A percentile compares a stretch with the other conserved stretches of the same genome.
These are phyloP conservation scores for Pleurotus giganteus DNA, from an alignment of 768 basidiomycete species.

Conservation along the genomic window DNA sequence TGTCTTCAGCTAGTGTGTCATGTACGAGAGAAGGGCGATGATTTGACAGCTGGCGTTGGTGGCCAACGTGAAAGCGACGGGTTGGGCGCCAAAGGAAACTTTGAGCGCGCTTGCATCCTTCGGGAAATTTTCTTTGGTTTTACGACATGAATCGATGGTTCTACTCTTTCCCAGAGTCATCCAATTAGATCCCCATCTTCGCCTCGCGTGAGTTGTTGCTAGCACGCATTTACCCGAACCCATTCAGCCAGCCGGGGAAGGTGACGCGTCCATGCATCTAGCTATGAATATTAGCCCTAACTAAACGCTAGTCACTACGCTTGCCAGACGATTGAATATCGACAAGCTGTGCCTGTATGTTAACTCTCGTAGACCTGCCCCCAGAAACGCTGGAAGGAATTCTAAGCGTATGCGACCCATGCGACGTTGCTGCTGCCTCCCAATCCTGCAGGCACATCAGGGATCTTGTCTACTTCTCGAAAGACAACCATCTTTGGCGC, in stretches of 20 bases:
- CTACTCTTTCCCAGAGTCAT: too few species aligned
- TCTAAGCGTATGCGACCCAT: slow-evolving; percentile 55
- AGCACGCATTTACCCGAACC: too few species aligned
- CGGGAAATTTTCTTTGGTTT: too few species aligned
- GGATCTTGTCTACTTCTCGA: slow-evolving; percentile 42
- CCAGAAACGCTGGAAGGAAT: slow-evolving; percentile 60
- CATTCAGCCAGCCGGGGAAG: too few species aligned
- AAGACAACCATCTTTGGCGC: slow-evolving; percentile 58
- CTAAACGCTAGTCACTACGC: not conserved
- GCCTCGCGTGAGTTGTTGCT: too few species aligned
- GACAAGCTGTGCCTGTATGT: too few species aligned
- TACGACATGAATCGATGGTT: too few species aligned
- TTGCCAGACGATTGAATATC: not conserved
- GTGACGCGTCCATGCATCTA: too few species aligned
- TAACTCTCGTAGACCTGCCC: slow-evolving; percentile 41
- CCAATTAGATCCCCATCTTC: too few species aligned
- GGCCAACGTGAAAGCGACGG: slow-evolving; percentile 79
- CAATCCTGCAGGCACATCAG: slow-evolving; percentile 46
- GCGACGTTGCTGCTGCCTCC: slow-evolving; percentile 52
- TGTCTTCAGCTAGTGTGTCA: slow-evolving; percentile 85
- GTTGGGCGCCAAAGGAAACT: slow-evolving; percentile 57
- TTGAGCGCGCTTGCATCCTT: too few species aligned
- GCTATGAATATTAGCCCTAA: not conserved
- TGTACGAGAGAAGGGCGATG: slow-evolving; percentile 77
- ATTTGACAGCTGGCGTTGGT: slow-evolving; percentile 86